Evolutionary conservation across 2,329 filamentous ascomycete genomes (phyloP).

Genomic region (Penicillium sp.): DNA sequence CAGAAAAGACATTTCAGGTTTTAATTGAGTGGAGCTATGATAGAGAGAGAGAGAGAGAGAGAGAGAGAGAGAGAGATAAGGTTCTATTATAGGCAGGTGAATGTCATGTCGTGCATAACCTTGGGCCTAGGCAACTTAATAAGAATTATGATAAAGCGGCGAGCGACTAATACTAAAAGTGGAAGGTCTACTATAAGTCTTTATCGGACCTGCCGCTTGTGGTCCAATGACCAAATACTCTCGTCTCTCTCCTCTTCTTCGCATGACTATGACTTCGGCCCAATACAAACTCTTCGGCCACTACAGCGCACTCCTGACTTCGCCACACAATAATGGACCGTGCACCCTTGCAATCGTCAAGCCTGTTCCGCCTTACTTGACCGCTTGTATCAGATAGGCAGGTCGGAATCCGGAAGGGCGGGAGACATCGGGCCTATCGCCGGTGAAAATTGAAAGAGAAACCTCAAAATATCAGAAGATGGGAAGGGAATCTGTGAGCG

Average conservation of each 20-base stretch:
- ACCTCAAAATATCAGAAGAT: neutral
- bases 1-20: neutral
- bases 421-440: neutral
- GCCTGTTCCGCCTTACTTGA: neutral
- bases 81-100: neutral
- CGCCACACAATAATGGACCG: neutral
- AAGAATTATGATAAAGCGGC: neutral
- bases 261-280: no score
- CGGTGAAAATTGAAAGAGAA: neutral
- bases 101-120: neutral
- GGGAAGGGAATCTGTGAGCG: neutral
- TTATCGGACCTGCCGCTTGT: neutral
- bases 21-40: neutral
- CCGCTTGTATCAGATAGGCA: conserved; percentile 13
- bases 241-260: neutral
- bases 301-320: no score
- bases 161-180: neutral
- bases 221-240: neutral
- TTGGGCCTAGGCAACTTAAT: no score
- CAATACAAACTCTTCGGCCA: no score
- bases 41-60: neutral
- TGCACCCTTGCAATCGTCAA: neutral
- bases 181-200: neutral
- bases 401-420: neutral
- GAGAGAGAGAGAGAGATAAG: neutral